phyloP scores from a whole-genome alignment of 768 basidiomycete species.

The Vishniacozyma victoriae region DNA sequence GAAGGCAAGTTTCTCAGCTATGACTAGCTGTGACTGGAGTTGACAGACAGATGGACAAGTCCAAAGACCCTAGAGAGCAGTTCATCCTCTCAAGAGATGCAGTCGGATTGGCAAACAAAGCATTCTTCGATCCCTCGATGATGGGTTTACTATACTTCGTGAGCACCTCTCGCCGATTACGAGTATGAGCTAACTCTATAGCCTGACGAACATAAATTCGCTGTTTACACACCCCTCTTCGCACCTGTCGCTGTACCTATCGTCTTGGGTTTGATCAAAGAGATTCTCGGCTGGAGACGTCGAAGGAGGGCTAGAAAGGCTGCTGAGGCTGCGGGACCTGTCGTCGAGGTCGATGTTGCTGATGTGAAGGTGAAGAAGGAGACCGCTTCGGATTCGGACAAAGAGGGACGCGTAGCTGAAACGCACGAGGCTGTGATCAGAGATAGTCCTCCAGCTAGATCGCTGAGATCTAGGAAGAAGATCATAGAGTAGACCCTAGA shows the following conservation, averaged over 20 bases:
- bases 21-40: not conserved
- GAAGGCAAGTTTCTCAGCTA: constrained; percentile 52
- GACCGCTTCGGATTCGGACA: no score
- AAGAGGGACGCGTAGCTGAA: no score
- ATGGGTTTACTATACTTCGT: constrained; percentile 85
- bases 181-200: constrained; percentile 8
- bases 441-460: no score
- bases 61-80: constrained; percentile 8
- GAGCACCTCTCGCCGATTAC: constrained; percentile 8
- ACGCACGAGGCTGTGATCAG: no score
- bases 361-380: no score
- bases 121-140: constrained; percentile 97
- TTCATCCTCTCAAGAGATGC: constrained; percentile 36
- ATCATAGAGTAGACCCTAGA: no score
- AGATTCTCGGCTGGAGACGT: constrained; percentile 60
- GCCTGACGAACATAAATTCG: constrained; percentile 94
- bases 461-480: no score
- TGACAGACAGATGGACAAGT: constrained; percentile 6
- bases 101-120: constrained; percentile 51
- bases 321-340: no score
- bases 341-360: no score
- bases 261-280: constrained; percentile 65
- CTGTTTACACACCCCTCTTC: constrained; percentile 91
- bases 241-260: constrained; percentile 82
- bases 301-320: constrained; percentile 8